Evolutionary conservation across 2,329 filamentous ascomycete genomes (phyloP), one percentile per base, ranked within the genome.

Genomic region (Fusarium sp.): DNA sequence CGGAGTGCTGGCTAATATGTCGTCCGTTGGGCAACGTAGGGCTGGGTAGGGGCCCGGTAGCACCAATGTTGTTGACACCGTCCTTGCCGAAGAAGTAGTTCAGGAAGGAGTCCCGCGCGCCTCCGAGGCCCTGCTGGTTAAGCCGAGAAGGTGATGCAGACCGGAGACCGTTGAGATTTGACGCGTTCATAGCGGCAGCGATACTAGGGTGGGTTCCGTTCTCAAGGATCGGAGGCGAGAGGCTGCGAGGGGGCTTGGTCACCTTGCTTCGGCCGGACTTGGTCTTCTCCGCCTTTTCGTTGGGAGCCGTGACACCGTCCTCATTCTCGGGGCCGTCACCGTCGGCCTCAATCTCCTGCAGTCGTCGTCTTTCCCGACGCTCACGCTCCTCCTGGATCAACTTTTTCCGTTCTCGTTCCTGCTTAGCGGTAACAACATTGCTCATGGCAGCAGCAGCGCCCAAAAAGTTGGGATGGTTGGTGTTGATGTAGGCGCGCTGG

Each of bases 1-100:
- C 95, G 25, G 87, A 85, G 62, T 88, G 87, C 77, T 96, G 91
- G 81, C 88, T 93, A 54, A 93, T 89, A 77, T 97, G 93, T 71
- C 93, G 85, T 58, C 72, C 71, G 59, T 76, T 73, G 50, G 72
- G 65, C 6, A 67, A 59, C 8, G 73, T 68, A 13, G 74, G 71
- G 61, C 70, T 73, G 4, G 77, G 83, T 76, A 64, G 82, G 75
- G 62, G 84, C 23, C 42, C 42, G 42, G 42, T 27, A 82, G 60
- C 64, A 4, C 74, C 73, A 10, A 74, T 71, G 38, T 75, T 71
- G 40, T 75, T 74, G 25, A 87, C 84, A 50, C 92, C 92, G 67
- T 99, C 96, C 78, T 99, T 98, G 74, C 96, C 94, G 76, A 99
- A 99, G 82, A 99, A 99, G 81, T 99, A 99, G 81, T 95, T 98